Conservation (phyloP, 2,329 filamentous ascomycete species). For the Truncatella angustata region DNA sequence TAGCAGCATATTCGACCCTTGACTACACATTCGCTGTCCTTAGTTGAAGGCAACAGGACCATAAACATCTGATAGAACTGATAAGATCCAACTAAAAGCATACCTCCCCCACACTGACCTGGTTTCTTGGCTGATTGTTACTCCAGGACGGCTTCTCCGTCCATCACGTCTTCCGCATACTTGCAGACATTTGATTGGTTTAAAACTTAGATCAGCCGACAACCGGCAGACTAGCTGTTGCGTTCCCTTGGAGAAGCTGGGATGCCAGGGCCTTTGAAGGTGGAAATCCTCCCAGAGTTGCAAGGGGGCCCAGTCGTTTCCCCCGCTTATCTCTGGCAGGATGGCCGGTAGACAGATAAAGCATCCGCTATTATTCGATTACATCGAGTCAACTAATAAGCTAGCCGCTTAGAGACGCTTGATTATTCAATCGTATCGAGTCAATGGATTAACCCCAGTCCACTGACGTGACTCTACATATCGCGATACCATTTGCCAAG, state of each 20-base stretch:
- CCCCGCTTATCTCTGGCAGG: slow-evolving; percentile 8
- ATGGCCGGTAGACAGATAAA: background rate
- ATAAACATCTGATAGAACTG: slow-evolving; percentile 6
- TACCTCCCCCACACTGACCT: slow-evolving; percentile 1
- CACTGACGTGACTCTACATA: no score
- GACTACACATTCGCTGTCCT: background rate
- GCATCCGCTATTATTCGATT: slow-evolving; percentile 12
- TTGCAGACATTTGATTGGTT: background rate
- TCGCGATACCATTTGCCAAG: no score
- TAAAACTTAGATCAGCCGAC: background rate
- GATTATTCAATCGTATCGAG: no score
- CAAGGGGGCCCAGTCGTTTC: background rate
- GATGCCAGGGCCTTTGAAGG: background rate
- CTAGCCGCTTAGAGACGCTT: no score
- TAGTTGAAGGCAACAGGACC: background rate
- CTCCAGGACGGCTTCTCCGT: slow-evolving; percentile 8
- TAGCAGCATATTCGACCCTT: background rate
- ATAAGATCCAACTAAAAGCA: background rate
- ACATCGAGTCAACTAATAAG: slow-evolving; percentile 9
- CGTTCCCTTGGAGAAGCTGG: background rate
- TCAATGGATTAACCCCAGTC: no score
- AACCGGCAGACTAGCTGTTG: background rate
- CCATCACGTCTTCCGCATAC: background rate
- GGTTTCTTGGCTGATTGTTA: background rate
- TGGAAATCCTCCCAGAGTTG: background rate